Evolutionary conservation across 257 asterid genomes (phyloP).

Genomic region (Apocynum venetum): DNA sequence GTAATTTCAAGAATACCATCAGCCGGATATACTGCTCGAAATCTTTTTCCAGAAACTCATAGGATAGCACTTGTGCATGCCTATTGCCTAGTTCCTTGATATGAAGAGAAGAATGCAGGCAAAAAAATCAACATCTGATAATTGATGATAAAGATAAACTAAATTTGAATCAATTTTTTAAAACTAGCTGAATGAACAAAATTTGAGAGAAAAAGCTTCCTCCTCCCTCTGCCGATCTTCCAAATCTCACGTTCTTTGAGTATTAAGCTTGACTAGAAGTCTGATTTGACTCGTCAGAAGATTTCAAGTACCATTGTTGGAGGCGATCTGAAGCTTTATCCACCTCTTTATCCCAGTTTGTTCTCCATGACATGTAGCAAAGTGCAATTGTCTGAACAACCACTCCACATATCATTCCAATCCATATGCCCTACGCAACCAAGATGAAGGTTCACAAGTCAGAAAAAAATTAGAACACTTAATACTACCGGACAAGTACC

Average conservation of each 20-base stretch:
- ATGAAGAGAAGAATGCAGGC: no score
- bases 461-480: not conserved
- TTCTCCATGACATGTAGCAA: slow-evolving; percentile 66
- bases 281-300: slow-evolving; percentile 41
- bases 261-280: slow-evolving; percentile 33
- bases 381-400: slow-evolving; percentile 56
- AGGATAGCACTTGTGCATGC: no score
- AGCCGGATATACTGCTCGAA: no score
- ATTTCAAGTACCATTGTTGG: slow-evolving; percentile 42
- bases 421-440: slow-evolving; percentile 75
- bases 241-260: not conserved
- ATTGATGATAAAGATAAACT: not conserved
- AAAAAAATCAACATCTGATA: no score
- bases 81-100: no score
- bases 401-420: slow-evolving; percentile 72
- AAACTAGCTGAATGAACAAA: not conserved
- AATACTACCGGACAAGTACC: no score
- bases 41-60: no score
- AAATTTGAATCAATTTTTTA: not conserved
- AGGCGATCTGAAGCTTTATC: slow-evolving; percentile 19
- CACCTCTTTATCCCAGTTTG: slow-evolving; percentile 68
- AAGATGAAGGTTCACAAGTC: not conserved
- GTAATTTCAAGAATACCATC: no score
- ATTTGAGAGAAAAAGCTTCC: not conserved
- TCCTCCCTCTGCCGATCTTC: not conserved